Evolutionary conservation across 331 rosid species (phyloP).

Genomic region (Quercus phellos): DNA sequence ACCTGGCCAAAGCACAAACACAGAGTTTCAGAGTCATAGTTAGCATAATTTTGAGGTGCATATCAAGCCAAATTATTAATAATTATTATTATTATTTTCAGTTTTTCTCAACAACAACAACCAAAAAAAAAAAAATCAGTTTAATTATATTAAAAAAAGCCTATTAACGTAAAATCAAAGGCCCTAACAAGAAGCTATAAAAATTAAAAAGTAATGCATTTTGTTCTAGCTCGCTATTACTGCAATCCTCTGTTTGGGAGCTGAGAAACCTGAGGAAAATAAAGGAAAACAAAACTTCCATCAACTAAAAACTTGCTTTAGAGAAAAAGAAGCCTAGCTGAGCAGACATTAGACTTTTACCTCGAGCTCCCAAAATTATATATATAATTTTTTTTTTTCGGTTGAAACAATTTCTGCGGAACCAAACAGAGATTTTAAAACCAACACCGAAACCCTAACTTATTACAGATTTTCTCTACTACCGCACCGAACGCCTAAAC

Average conservation of each 20-base stretch:
- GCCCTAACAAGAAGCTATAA: background rate
- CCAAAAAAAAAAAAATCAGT: background rate
- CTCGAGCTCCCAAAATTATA: background rate
- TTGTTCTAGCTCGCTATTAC: background rate
- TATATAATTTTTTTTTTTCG: too few relatives aligned
- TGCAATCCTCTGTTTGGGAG: background rate
- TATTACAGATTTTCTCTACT: background rate
- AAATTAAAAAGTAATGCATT: background rate
- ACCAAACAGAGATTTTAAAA: background rate
- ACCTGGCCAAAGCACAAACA: too few relatives aligned
- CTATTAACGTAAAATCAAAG: background rate
- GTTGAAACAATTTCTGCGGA: background rate
- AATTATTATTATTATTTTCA: background rate
- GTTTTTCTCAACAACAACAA: background rate
- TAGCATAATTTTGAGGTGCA: background rate
- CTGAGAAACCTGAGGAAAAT: background rate
- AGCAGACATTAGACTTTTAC: background rate
- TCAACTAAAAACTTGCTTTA: background rate
- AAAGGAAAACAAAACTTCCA: background rate
- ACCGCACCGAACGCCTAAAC: background rate
- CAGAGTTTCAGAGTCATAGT: background rate
- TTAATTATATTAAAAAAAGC: background rate
- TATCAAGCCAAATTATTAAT: background rate
- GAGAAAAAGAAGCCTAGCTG: background rate
- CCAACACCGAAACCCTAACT: conserved; percentile 9